phyloP scores from a whole-genome alignment of 768 basidiomycete genomes.

The Termitomyces sp. region DNA sequence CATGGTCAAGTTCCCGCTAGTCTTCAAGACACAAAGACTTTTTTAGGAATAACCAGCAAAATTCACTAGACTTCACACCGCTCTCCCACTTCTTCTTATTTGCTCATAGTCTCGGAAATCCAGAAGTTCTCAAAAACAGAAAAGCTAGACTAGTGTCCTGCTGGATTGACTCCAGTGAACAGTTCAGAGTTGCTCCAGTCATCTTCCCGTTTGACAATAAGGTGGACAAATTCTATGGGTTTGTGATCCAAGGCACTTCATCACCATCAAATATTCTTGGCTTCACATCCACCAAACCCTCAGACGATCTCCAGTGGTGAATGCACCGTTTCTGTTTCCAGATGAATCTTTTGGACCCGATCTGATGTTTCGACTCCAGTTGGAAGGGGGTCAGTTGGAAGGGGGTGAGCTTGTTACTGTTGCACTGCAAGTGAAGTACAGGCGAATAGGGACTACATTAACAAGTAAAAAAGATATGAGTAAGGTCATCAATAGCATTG shows the following conservation, averaged over 20 bases:
- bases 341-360: constrained; percentile 1
- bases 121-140: neutral
- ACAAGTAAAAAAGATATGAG: neutral
- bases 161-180: neutral
- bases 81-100: neutral
- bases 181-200: neutral
- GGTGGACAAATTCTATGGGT: neutral
- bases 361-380: neutral
- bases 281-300: neutral
- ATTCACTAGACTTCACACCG: too few relatives aligned
- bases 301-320: neutral
- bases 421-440: constrained; percentile 1
- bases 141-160: constrained; percentile 4
- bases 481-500: neutral
- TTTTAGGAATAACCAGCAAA: too few relatives aligned
- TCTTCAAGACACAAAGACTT: neutral
- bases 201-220: neutral
- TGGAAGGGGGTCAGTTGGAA: neutral
- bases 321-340: constrained; percentile 4
- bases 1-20: neutral
- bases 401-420: neutral
- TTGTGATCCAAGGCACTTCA: neutral
- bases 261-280: neutral
- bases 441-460: neutral
- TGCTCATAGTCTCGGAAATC: neutral